A percentile compares a stretch with the other conserved stretches of the same genome.
Evolutionary conservation across 768 basidiomycete species (phyloP).

Genomic region (Tylopilus intermedius): DNA sequence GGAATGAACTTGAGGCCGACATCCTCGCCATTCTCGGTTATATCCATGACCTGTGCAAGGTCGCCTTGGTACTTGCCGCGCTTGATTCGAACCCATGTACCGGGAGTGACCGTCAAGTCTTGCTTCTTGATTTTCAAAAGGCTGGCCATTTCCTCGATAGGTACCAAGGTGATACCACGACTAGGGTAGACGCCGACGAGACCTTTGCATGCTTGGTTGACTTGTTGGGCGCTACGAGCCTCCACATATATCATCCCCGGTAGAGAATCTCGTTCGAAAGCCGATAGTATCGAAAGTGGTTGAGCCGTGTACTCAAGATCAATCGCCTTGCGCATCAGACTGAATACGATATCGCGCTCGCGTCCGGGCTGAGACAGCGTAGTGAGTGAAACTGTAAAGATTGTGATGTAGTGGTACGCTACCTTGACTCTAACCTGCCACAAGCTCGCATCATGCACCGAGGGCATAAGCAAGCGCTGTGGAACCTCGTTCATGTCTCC

Average conservation of each 20-base stretch:
- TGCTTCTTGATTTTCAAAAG: slow-evolving; percentile 94
- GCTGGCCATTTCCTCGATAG: slow-evolving; percentile 97
- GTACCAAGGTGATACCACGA: slow-evolving; percentile 79
- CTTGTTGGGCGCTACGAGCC: slow-evolving; percentile 82
- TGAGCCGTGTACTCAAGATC: slow-evolving; percentile 72
- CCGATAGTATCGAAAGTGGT: slow-evolving; percentile 84
- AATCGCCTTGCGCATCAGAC: slow-evolving; percentile 90
- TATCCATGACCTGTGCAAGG: slow-evolving; percentile 90
- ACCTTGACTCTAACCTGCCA: slow-evolving; percentile 97
- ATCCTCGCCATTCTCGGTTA: slow-evolving; percentile 90
- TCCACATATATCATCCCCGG: slow-evolving; percentile 97
- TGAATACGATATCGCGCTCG: slow-evolving; percentile 90
- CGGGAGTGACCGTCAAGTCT: slow-evolving; percentile 74
- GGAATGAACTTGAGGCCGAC: slow-evolving; percentile 92
- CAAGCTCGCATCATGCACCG: slow-evolving; percentile 89
- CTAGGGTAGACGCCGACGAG: slow-evolving; percentile 89
- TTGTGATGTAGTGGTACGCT: slow-evolving; percentile 14
- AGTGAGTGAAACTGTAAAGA: neutral
- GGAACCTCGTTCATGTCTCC: slow-evolving; percentile 94
- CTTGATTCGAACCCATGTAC: slow-evolving; percentile 92
- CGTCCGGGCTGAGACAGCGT: slow-evolving; percentile 62
- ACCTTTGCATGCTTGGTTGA: slow-evolving; percentile 78
- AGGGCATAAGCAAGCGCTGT: slow-evolving; percentile 91
- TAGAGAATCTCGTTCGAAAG: slow-evolving; percentile 93
- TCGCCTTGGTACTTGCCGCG: slow-evolving; percentile 93